phyloP scores from a whole-genome alignment of 2,329 filamentous ascomycete species.

The Curvularia hawaiiensis region DNA sequence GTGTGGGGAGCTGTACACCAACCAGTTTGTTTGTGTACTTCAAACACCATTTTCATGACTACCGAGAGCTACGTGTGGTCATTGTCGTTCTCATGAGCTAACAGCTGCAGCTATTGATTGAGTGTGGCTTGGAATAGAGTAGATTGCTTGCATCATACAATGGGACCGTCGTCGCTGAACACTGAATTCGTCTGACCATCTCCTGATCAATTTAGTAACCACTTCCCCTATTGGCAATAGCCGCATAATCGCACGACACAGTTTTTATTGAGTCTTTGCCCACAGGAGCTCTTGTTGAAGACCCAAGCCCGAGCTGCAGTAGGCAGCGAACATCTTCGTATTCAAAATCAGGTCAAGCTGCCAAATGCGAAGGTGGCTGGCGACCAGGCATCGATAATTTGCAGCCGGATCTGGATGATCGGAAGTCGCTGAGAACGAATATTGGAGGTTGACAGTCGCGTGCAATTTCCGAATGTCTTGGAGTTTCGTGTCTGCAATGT shows the following conservation, averaged over 20 bases:
- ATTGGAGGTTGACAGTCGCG: background rate
- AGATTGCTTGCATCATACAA: background rate
- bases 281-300: background rate
- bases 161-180: background rate
- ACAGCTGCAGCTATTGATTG: background rate
- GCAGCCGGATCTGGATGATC: background rate
- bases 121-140: background rate
- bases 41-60: background rate
- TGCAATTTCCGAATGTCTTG: constrained; percentile 1
- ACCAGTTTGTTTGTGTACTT: background rate
- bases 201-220: background rate
- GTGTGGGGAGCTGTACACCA: background rate
- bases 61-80: no score
- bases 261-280: background rate
- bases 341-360: background rate
- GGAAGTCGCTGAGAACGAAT: background rate
- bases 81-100: background rate
- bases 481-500: constrained; percentile 6
- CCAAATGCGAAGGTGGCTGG: background rate
- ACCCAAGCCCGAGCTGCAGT: background rate
- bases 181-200: background rate
- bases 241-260: no score
- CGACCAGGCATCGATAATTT: background rate
- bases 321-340: background rate
- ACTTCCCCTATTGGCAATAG: background rate